Evolutionary conservation across 2,329 filamentous ascomycete species (phyloP), one percentile per base, ranked within the genome.

Genomic region (Helicocarpus griseus): DNA sequence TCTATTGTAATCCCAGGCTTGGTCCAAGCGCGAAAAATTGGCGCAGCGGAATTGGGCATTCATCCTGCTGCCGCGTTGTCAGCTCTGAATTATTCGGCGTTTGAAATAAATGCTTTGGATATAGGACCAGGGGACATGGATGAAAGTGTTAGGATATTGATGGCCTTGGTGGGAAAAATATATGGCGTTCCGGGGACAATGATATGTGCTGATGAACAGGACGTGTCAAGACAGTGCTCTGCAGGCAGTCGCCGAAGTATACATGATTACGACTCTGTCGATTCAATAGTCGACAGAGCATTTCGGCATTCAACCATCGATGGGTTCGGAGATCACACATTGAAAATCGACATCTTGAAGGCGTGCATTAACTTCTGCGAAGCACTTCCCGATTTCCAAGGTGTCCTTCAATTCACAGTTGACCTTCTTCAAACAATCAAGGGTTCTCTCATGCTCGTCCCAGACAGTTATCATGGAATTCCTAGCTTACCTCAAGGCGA

Each of bases 351-450:
- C 64, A 82, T 97, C 48, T 74, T 97, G 9, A 81, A 87, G 57
- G 84, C 86, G n/a, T 95, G 91, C 62, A 89, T 95, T 61, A 89
- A 89, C 66, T 87, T 97, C 55, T 95, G 87, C 50, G 93, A 98
- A 71, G 91, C 93, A 0, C 73, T 97, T 50, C 90, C 91, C 1
- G 90, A 97, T 66, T 93, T 95, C 60, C 78, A 85, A 45, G 91
- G 91, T 4, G 88, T 96, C n/a, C 73, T 97, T 21, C 83, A 82
- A 54, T 94, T 90, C 65, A 95, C 89, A 0, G 85, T 89, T 57
- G 83, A 94, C 60, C 73, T 97, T 22, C 73, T 98, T 54, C 82
- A 88, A 48, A 87, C 87, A 11, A 87, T 87, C 40, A 65, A 66
- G 45, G 89, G 90, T 28, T 85, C 87, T 22, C 79, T 89, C 43